A percentile compares a stretch with the other conserved stretches of the same genome.
phyloP scores from a whole-genome alignment of 2,329 filamentous ascomycete genomes.

The Scedosporium apiospermum region DNA sequence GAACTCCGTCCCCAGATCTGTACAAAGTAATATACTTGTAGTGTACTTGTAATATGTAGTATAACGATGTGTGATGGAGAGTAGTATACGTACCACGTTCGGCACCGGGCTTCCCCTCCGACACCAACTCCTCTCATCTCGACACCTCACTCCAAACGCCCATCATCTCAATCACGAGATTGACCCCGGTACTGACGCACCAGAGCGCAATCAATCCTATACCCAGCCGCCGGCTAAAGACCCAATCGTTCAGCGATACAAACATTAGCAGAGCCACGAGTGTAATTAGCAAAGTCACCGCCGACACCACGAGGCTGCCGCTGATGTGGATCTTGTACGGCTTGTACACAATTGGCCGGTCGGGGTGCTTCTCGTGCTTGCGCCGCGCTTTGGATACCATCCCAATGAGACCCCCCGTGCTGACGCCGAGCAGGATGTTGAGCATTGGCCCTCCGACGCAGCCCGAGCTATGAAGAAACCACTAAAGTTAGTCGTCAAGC shows the following conservation, averaged over 20 bases:
- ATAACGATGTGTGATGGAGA: too few species aligned
- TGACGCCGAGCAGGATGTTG: conserved; percentile 90
- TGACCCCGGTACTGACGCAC: conserved; percentile 68
- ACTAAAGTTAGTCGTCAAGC: not conserved
- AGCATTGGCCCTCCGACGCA: conserved; percentile 99
- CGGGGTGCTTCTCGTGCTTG: conserved; percentile 57
- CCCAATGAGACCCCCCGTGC: conserved; percentile 84
- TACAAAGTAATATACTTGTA: not conserved
- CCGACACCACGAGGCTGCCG: conserved; percentile 75
- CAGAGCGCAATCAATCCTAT: conserved; percentile 72
- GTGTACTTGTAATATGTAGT: not conserved
- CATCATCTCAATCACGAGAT: conserved; percentile 69
- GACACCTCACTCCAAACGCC: conserved; percentile 37
- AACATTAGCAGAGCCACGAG: conserved; percentile 67
- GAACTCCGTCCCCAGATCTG: not conserved
- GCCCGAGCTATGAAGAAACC: conserved; percentile 47
- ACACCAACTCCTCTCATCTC: not conserved
- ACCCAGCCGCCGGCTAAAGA: conserved; percentile 74
- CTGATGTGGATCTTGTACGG: conserved; percentile 79
- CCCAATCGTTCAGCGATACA: conserved; percentile 80
- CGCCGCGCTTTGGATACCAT: conserved; percentile 62
- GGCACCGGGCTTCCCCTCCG: not conserved
- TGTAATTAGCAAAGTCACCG: conserved; percentile 73
- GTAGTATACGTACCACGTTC: not conserved
- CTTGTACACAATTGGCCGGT: conserved; percentile 54